Percentiles rank a stretch among this genome's conserved stretches.
Conservation (phyloP, 345 rosid genomes). For the Clausena lansium region DNA sequence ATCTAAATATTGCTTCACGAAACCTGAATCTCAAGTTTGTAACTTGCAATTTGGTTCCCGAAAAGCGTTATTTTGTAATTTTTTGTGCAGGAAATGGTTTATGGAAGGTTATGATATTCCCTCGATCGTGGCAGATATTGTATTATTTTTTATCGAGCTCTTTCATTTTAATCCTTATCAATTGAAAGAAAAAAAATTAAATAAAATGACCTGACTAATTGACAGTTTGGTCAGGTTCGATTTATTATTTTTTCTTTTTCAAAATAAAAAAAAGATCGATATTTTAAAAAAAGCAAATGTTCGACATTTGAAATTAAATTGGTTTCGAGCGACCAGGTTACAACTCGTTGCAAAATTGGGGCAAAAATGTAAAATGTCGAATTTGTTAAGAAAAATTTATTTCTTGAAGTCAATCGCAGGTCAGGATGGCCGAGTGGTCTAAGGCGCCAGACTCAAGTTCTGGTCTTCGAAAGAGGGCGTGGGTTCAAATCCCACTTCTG, state of each 20-base stretch:
- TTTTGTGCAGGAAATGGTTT: not conserved
- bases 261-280: too few relatives aligned
- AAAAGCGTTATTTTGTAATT: not conserved
- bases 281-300: too few relatives aligned
- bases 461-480: constrained; percentile 53
- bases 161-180: not conserved
- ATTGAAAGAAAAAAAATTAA: too few relatives aligned
- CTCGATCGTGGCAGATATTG: not conserved
- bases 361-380: too few relatives aligned
- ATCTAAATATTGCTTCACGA: not conserved
- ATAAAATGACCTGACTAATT: not conserved
- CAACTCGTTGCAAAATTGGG: too few relatives aligned
- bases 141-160: not conserved
- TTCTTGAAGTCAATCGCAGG: not conserved
- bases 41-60: not conserved
- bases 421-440: constrained; percentile 90
- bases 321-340: too few relatives aligned
- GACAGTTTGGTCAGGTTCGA: not conserved
- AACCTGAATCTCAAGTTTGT: not conserved
- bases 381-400: too few relatives aligned
- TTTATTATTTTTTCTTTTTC: too few relatives aligned
- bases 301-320: too few relatives aligned
- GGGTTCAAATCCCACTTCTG: constrained; percentile 20
- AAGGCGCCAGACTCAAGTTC: constrained; percentile 89
- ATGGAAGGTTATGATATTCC: not conserved